Conservation (phyloP, 75 land plant genomes). For the Pseudotsuga menziesii region DNA sequence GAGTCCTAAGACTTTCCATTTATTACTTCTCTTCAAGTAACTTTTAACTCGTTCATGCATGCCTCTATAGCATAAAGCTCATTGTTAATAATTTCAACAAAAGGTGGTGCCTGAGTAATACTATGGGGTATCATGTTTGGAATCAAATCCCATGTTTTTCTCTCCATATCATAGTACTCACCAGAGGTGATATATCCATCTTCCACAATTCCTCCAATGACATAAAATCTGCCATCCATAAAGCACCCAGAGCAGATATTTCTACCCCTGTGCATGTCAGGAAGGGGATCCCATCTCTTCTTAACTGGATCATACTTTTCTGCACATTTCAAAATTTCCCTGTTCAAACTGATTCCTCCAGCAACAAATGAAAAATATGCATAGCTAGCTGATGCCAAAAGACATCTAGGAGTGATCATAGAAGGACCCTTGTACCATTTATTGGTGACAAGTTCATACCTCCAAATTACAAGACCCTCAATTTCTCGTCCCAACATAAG, state of each 20-base stretch:
- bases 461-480: slow-evolving; percentile 48
- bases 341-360: slow-evolving; percentile 33
- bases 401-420: slow-evolving; percentile 57
- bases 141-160: slow-evolving; percentile 41
- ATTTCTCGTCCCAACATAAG: slow-evolving; percentile 55
- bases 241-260: slow-evolving; percentile 59
- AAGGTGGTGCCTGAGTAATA: slow-evolving; percentile 47
- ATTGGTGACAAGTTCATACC: slow-evolving; percentile 51
- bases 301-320: slow-evolving; percentile 48
- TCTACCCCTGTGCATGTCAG: slow-evolving; percentile 42
- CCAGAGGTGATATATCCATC: slow-evolving; percentile 34
- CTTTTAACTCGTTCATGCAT: slow-evolving; percentile 39
- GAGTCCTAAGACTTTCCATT: slow-evolving; percentile 55
- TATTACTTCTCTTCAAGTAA: slow-evolving; percentile 39
- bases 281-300: slow-evolving; percentile 46
- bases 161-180: slow-evolving; percentile 41
- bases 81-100: slow-evolving; percentile 57
- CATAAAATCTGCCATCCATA: slow-evolving; percentile 66
- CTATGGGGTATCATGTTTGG: slow-evolving; percentile 39
- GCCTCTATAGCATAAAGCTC: slow-evolving; percentile 61
- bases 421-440: slow-evolving; percentile 50
- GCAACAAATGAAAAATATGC: slow-evolving; percentile 59
- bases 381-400: slow-evolving; percentile 60
- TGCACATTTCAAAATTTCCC: slow-evolving; percentile 27
- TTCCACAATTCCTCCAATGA: slow-evolving; percentile 54